Evolutionary conservation across 805 yeast genomes (phyloP).

Genomic region (Yamadazyma tumulicola): DNA sequence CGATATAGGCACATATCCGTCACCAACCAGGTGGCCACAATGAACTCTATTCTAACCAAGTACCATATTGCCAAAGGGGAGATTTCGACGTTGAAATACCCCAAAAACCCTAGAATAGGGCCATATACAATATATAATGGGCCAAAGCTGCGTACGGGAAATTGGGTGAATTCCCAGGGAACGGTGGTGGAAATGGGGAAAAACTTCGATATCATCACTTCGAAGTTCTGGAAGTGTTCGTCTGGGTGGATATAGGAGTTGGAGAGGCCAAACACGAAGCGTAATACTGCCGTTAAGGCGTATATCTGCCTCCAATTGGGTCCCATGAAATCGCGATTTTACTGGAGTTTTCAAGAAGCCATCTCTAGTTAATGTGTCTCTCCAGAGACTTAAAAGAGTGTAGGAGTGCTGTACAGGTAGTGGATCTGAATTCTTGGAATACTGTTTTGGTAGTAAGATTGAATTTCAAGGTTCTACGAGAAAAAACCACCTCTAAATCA

Average conservation of each 20-base stretch:
- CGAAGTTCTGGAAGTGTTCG: conserved; percentile 92
- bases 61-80: conserved; percentile 52
- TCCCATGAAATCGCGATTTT: neutral
- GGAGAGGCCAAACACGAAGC: conserved; percentile 58
- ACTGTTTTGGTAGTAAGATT: too few relatives aligned
- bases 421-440: too few relatives aligned
- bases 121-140: conserved; percentile 69
- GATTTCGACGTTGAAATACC: conserved; percentile 29
- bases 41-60: conserved; percentile 48
- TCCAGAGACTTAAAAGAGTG: too few relatives aligned
- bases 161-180: conserved; percentile 81
- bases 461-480: too few relatives aligned
- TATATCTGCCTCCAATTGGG: conserved; percentile 48
- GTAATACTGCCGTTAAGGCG: conserved; percentile 40
- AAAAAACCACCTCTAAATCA: too few relatives aligned
- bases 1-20: conserved; percentile 44
- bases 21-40: conserved; percentile 34
- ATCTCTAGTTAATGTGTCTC: too few relatives aligned
- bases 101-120: conserved; percentile 47
- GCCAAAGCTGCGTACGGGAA: conserved; percentile 68
- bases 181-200: conserved; percentile 43
- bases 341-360: neutral
- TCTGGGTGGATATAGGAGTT: conserved; percentile 95
- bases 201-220: conserved; percentile 52
- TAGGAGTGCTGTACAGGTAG: too few relatives aligned